Evolutionary conservation across 441 rosid genomes (phyloP).

Genomic region (Mallotus japonicus): DNA sequence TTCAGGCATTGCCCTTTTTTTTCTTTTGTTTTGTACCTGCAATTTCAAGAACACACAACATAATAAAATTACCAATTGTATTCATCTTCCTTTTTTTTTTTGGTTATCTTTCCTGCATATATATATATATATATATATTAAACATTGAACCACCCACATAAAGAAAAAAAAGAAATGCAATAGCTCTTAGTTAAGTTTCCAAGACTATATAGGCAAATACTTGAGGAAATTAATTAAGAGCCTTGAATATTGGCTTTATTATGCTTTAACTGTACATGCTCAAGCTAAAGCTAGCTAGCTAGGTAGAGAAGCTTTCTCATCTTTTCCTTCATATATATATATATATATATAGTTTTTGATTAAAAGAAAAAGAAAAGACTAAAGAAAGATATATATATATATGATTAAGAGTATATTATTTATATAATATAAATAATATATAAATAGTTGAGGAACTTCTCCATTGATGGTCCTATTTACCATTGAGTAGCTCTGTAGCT

Average conservation of each 20-base stretch:
- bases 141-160: neutral
- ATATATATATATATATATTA: neutral
- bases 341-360: neutral
- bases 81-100: neutral
- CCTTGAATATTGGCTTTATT: constrained; percentile 9
- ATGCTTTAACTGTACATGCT: constrained; percentile 23
- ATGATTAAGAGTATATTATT: constrained; percentile 8
- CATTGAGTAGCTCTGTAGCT: constrained; percentile 31
- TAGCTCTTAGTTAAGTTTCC: no score
- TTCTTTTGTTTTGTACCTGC: neutral
- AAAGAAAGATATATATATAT: neutral
- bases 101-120: neutral
- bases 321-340: neutral
- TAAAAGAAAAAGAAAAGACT: neutral
- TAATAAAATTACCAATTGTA: neutral
- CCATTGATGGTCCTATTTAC: constrained; percentile 34
- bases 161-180: neutral
- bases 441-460: constrained; percentile 6
- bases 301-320: neutral
- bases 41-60: neutral
- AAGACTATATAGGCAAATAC: neutral
- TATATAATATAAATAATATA: constrained; percentile 2
- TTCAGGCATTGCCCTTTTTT: no score
- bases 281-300: neutral
- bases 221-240: neutral